phyloP scores from a whole-genome alignment of 495 filamentous ascomycete genomes.

The Glutinoglossum americanum region DNA sequence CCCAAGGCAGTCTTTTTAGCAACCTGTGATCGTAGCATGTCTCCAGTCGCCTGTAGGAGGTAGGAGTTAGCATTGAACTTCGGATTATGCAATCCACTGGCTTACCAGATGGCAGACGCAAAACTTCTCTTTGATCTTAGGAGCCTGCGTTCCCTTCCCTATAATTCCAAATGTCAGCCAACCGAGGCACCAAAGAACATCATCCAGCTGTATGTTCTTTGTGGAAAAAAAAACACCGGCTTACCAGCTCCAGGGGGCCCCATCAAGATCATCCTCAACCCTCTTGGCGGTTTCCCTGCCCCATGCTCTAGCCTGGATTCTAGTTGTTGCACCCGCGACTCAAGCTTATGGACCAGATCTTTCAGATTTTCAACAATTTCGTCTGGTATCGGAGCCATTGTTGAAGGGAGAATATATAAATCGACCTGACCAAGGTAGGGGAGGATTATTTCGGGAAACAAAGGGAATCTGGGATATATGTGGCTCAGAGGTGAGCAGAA shows the following conservation, averaged over 20 bases:
- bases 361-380: slow-evolving; percentile 52
- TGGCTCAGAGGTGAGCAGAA: neutral
- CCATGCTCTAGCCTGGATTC: slow-evolving; percentile 38
- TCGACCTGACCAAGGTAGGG: slow-evolving; percentile 18
- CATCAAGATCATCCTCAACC: slow-evolving; percentile 90
- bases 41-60: slow-evolving; percentile 62
- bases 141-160: slow-evolving; percentile 99
- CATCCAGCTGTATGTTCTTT: neutral
- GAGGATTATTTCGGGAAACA: neutral
- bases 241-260: slow-evolving; percentile 92
- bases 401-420: slow-evolving; percentile 13
- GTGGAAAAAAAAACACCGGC: slow-evolving; percentile 15
- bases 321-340: slow-evolving; percentile 58
- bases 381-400: slow-evolving; percentile 73
- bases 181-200: neutral
- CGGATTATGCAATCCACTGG: neutral
- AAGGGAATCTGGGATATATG: slow-evolving; percentile 1
- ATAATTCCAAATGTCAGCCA: slow-evolving; percentile 13
- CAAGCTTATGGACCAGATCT: slow-evolving; percentile 59
- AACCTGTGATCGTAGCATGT: slow-evolving; percentile 98
- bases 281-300: slow-evolving; percentile 29
- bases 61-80: neutral
- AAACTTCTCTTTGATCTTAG: slow-evolving; percentile 93
- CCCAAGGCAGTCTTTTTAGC: slow-evolving; percentile 92
- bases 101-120: slow-evolving; percentile 88